These are phyloP conservation scores for Phytophthora rubi DNA, from an alignment of 352 stramenopile species.

Conservation along the genomic window DNA sequence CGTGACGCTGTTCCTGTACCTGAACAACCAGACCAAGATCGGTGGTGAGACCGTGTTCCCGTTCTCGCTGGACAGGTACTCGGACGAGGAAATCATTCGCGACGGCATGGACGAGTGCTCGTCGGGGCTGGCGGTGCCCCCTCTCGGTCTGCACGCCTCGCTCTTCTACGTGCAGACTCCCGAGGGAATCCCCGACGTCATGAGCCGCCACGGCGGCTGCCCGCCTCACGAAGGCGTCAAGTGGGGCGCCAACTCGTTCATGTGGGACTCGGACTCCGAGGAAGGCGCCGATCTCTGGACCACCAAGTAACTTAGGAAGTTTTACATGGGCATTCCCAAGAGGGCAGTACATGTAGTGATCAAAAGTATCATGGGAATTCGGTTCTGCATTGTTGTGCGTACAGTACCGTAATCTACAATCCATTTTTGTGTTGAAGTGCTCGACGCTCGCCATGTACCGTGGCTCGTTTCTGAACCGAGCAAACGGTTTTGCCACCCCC, in stretches of 20 bases:
- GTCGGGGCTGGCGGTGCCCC: constrained; percentile 72
- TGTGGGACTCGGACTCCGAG: constrained; percentile 86
- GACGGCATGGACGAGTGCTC: constrained; percentile 87
- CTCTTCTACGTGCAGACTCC: constrained; percentile 89
- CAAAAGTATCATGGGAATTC: too few species aligned
- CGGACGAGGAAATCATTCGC: constrained; percentile 70
- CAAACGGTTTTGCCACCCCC: not conserved
- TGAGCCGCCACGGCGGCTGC: constrained; percentile 85
- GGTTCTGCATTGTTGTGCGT: too few species aligned
- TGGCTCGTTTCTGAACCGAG: constrained; percentile 19
- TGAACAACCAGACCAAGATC: constrained; percentile 94
- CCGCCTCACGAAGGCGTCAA: constrained; percentile 88
- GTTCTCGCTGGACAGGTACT: constrained; percentile 80
- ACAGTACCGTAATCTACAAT: too few species aligned
- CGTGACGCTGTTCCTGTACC: constrained; percentile 97
- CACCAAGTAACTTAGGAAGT: constrained; percentile 54
- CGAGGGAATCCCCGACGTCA: constrained; percentile 72
- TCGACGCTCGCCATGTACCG: not conserved
- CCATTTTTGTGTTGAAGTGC: not conserved
- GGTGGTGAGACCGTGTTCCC: constrained; percentile 98
- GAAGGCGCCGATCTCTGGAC: constrained; percentile 85
- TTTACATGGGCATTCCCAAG: too few species aligned
- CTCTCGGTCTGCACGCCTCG: constrained; percentile 70
- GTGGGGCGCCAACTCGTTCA: constrained; percentile 88
- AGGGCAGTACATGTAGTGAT: too few species aligned